Evolutionary conservation across 495 filamentous ascomycete species (phyloP).

Genomic region (Hypoxylon fuscum): DNA sequence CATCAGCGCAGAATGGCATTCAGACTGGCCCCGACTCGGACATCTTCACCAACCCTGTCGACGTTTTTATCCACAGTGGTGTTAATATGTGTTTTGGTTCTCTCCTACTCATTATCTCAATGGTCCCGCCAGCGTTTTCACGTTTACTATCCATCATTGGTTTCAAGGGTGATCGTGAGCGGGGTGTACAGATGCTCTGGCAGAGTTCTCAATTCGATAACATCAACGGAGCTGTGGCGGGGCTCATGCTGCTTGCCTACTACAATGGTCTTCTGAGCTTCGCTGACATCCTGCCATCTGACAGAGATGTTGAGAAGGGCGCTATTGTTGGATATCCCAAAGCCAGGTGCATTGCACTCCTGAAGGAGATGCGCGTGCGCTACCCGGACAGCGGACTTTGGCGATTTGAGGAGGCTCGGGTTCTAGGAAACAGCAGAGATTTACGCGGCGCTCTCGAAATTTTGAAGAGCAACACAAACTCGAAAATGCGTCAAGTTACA

Average conservation of each 20-base stretch:
- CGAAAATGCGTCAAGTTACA: constrained; percentile 84
- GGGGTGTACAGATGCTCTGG: constrained; percentile 88
- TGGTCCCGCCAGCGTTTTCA: constrained; percentile 89
- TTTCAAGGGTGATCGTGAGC: constrained; percentile 88
- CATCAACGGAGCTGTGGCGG: constrained; percentile 90
- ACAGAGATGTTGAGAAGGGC: constrained; percentile 58
- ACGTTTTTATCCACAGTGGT: constrained; percentile 88
- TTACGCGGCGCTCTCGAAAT: constrained; percentile 74
- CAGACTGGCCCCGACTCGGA: constrained; percentile 47
- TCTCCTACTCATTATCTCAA: constrained; percentile 82
- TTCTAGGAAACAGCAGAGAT: constrained; percentile 72
- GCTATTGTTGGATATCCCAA: constrained; percentile 74
- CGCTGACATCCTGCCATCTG: constrained; percentile 83
- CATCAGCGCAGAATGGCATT: constrained; percentile 2
- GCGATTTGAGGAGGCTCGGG: constrained; percentile 88
- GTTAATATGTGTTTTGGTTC: constrained; percentile 89
- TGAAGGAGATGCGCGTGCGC: constrained; percentile 75
- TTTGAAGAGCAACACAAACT: constrained; percentile 64
- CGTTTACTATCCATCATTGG: constrained; percentile 88
- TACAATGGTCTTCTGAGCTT: constrained; percentile 88
- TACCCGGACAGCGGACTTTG: constrained; percentile 89
- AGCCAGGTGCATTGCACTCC: constrained; percentile 70
- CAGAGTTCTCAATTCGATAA: constrained; percentile 87
- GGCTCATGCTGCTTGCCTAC: constrained; percentile 80
- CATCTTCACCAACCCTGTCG: constrained; percentile 73